These are phyloP conservation scores for Penicillium taxi DNA, from an alignment of 495 filamentous ascomycete species.

Conservation along the genomic window DNA sequence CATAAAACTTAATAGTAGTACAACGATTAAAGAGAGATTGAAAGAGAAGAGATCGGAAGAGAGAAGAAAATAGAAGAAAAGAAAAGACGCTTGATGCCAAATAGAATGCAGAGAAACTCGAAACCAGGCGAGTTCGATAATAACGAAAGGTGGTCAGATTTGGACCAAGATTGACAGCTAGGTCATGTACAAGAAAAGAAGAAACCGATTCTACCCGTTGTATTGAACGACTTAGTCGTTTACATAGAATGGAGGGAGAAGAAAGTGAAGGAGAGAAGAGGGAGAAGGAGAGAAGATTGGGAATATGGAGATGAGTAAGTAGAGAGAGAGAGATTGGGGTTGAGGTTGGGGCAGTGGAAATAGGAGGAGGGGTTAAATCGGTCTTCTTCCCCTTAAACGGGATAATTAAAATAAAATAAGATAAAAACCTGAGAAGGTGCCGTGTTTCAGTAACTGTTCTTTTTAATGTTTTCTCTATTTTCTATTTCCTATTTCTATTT, in stretches of 20 bases:
- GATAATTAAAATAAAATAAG: too few relatives aligned
- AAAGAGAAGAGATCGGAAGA: too few relatives aligned
- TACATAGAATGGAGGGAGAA: slow-evolving; percentile 12
- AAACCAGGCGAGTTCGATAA: slow-evolving; percentile 27
- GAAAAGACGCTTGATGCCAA: slow-evolving; percentile 22
- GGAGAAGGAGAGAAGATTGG: slow-evolving; percentile 7
- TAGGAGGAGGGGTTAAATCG: neutral
- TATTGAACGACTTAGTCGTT: slow-evolving; percentile 26
- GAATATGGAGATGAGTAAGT: slow-evolving; percentile 1
- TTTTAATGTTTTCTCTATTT: slow-evolving; percentile 1
- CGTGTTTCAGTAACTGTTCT: too few relatives aligned
- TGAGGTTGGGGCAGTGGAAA: neutral
- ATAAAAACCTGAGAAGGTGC: too few relatives aligned
- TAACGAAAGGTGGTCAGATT: slow-evolving; percentile 33
- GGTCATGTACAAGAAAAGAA: slow-evolving; percentile 34
- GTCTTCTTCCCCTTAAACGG: too few relatives aligned
- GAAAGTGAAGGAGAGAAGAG: slow-evolving; percentile 10
- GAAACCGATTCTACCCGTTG: slow-evolving; percentile 13
- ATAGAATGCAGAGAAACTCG: slow-evolving; percentile 30
- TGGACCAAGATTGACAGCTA: slow-evolving; percentile 12
- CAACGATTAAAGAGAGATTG: slow-evolving; percentile 32
- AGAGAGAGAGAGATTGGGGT: slow-evolving; percentile 3
- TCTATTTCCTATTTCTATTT: neutral
- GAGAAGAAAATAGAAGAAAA: slow-evolving; percentile 9
- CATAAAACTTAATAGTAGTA: slow-evolving; percentile 33